Evolutionary conservation across 2,329 filamentous ascomycete genomes (phyloP), one percentile per base, ranked within the genome.

Genomic region (Scedosporium dehoogii): DNA sequence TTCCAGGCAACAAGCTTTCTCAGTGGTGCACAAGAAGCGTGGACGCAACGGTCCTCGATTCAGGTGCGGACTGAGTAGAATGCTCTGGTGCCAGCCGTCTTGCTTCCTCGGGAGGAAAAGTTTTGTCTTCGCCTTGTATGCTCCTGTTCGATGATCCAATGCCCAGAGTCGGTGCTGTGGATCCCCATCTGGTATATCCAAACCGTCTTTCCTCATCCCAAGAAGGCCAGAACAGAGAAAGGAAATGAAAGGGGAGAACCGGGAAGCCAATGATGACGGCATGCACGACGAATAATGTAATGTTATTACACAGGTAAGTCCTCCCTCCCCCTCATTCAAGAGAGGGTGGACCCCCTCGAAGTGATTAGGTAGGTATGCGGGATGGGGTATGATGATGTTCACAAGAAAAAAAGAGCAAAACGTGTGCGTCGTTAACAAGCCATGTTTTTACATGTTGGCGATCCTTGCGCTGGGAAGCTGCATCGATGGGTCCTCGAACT

Each of bases 401-500:
- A 29, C 27, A 29, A 27, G 10, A 41, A 23, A 33, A 29, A 44
- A 10, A 38, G 18, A 41, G 41, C 21, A 48, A 25, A 42, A 25
- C 44, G 38, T 61, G 14, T 55, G 44, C 46, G 14, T 61, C 46
- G 46, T 55, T 18, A 61, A 16, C 12, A 55, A 46, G 16, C 42
- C 21, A 33, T 55, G 21, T 6, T 18, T 63, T 76, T 73, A 85
- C 73, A 86, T 75, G 64, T 74, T 80, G 66, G 84, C 81, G 65
- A 86, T 79, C 59, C 84, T 76, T 51, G 77, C 80, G 68, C 82
- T 85, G 10, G 84, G 84, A 72, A 86, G 76, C 71, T 84, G 83
- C 73, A 85, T 79, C 9, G 79, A 76, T 21, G 80, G 76, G 65
- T 85, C 83, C 48, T 83, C 82, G 63, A 78, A 84, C 66, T 85